These are phyloP conservation scores for Hericium erinaceus DNA, from an alignment of 768 basidiomycete genomes.

Conservation along the genomic window DNA sequence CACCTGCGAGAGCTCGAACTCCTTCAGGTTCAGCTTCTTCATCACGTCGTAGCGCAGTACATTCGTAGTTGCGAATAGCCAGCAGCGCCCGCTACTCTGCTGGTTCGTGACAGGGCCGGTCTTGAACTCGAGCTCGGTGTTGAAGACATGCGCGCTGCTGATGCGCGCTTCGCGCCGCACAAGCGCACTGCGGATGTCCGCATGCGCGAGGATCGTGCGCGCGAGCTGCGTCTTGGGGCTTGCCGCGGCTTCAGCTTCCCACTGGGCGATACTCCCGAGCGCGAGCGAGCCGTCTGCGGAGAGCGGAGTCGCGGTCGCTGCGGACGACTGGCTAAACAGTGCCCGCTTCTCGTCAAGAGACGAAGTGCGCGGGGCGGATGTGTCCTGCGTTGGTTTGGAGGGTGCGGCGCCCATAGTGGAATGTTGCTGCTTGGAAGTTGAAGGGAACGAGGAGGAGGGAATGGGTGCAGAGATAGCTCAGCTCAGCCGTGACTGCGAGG, in stretches of 20 bases:
- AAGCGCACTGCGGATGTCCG: conserved; percentile 54
- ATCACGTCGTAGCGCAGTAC: conserved; percentile 76
- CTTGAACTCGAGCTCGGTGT: conserved; percentile 70
- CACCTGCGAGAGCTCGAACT: conserved; percentile 89
- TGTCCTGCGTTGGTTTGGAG: conserved; percentile 21
- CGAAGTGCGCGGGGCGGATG: conserved; percentile 4
- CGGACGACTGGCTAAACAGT: conserved; percentile 4
- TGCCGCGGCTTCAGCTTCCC: conserved; percentile 49
- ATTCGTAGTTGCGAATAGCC: conserved; percentile 92
- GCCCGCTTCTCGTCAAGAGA: conserved; percentile 13
- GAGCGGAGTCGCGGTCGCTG: conserved; percentile 19
- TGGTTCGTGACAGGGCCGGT: conserved; percentile 81
- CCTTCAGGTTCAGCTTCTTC: conserved; percentile 76
- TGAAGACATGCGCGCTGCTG: conserved; percentile 73
- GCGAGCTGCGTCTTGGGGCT: conserved; percentile 62
- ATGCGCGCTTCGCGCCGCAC: conserved; percentile 53
- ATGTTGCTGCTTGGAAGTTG: no score
- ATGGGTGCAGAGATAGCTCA: no score
- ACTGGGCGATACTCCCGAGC: conserved; percentile 46
- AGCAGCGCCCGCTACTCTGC: conserved; percentile 85
- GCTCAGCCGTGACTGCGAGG: no score
- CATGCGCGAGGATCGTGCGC: conserved; percentile 66
- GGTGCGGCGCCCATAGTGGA: conserved; percentile 26
- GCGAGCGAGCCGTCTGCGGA: conserved; percentile 58
- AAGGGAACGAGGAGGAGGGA: no score